Evolutionary conservation across 139 green algal species (phyloP).

Genomic region (Tetraselmis striata): DNA sequence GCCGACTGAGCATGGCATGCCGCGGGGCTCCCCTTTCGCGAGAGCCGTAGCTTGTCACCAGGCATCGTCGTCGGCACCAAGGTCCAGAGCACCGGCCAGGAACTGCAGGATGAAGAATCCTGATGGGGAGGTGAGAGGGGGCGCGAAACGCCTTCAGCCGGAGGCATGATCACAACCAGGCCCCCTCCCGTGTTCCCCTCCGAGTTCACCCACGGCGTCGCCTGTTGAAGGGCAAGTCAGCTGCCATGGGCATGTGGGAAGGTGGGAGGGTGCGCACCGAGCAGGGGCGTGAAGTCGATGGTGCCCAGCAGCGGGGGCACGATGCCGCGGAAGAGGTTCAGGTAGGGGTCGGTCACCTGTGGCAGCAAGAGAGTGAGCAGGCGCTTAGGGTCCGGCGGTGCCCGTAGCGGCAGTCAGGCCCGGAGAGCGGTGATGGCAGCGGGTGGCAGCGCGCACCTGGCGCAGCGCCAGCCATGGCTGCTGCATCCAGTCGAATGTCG

Average conservation of each 20-base stretch:
- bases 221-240: too few relatives aligned
- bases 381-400: too few relatives aligned
- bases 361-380: constrained; percentile 5
- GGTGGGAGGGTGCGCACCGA: constrained; percentile 55
- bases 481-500: constrained; percentile 87
- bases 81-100: constrained; percentile 31
- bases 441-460: constrained; percentile 53
- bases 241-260: not conserved
- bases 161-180: too few relatives aligned
- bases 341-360: constrained; percentile 94
- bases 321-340: constrained; percentile 92
- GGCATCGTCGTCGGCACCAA: constrained; percentile 22
- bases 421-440: too few relatives aligned
- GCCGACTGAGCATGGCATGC: too few relatives aligned
- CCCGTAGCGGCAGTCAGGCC: too few relatives aligned
- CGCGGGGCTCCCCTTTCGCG: too few relatives aligned
- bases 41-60: too few relatives aligned
- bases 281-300: constrained; percentile 94
- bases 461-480: constrained; percentile 87
- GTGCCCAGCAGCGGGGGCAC: constrained; percentile 88
- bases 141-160: too few relatives aligned
- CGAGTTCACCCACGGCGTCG: too few relatives aligned
- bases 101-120: constrained; percentile 94
- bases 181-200: too few relatives aligned
- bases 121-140: too few relatives aligned